Conservation (phyloP, 805 yeast genomes). For the Ogataea kodamae region DNA sequence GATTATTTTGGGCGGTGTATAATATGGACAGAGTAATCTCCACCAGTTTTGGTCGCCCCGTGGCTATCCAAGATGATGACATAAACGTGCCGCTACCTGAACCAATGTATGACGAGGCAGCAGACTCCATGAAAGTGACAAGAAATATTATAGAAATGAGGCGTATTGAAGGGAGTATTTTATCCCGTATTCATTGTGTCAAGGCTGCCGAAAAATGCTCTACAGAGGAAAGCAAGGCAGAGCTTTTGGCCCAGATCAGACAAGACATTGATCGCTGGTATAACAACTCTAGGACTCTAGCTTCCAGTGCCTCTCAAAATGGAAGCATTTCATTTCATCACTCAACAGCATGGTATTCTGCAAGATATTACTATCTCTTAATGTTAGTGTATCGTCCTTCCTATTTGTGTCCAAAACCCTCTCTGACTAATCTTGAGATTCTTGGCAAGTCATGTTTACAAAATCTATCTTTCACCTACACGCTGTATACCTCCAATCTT, state of each 20-base stretch:
- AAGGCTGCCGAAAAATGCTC: slow-evolving; percentile 34
- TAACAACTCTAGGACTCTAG: slow-evolving; percentile 21
- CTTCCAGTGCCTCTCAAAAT: slow-evolving; percentile 16
- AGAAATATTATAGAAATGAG: slow-evolving; percentile 42
- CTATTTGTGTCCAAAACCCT: slow-evolving; percentile 43
- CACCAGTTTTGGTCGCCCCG: slow-evolving; percentile 26
- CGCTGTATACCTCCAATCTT: slow-evolving; percentile 40
- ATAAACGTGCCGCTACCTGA: slow-evolving; percentile 30
- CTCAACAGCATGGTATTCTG: slow-evolving; percentile 36
- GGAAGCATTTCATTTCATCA: slow-evolving; percentile 26
- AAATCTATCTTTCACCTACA: slow-evolving; percentile 44
- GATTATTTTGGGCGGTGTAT: slow-evolving; percentile 34
- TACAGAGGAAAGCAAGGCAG: slow-evolving; percentile 32
- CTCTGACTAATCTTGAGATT: slow-evolving; percentile 37
- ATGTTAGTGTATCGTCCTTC: slow-evolving; percentile 49
- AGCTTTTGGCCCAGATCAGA: slow-evolving; percentile 33
- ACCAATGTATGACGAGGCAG: slow-evolving; percentile 38
- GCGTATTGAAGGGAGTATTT: slow-evolving; percentile 45
- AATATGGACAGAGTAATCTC: slow-evolving; percentile 30
- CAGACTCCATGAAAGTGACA: slow-evolving; percentile 38
- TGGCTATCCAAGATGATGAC: slow-evolving; percentile 28
- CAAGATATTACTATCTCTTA: slow-evolving; percentile 45
- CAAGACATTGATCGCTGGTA: slow-evolving; percentile 39
- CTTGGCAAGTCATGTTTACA: slow-evolving; percentile 45
- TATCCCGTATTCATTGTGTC: slow-evolving; percentile 44